A percentile compares a stretch with the other conserved stretches of the same genome.
Conservation (phyloP, 306 rosid species). For the Spatholobus suberectus region DNA sequence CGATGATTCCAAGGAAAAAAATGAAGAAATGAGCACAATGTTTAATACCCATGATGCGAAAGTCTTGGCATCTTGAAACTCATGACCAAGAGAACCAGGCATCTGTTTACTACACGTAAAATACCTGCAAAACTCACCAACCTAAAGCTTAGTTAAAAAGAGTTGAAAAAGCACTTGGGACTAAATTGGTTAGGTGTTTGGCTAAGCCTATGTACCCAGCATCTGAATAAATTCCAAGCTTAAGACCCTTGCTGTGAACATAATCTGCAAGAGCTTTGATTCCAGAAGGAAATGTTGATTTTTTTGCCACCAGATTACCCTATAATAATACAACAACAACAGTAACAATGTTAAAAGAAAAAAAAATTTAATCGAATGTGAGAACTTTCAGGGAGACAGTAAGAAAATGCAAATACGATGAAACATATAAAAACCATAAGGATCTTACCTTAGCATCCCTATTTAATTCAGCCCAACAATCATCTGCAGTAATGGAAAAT, state of each 20-base stretch:
- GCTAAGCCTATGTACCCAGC: conserved; percentile 70
- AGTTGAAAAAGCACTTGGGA: neutral
- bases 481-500: conserved; percentile 60
- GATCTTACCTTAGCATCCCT: conserved; percentile 66
- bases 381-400: neutral
- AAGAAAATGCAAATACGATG: neutral
- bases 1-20: neutral
- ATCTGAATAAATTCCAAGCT: conserved; percentile 96
- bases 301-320: conserved; percentile 82
- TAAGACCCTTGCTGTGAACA: conserved; percentile 92
- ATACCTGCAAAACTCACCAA: conserved; percentile 57
- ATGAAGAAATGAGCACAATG: neutral
- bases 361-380: neutral
- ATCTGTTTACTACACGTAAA: conserved; percentile 85
- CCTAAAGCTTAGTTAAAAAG: neutral
- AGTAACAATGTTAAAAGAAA: neutral
- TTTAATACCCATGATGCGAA: conserved; percentile 90
- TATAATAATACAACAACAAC: conserved; percentile 26
- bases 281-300: conserved; percentile 91
- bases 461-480: conserved; percentile 94
- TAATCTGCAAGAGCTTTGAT: conserved; percentile 90
- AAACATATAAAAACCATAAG: neutral
- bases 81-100: conserved; percentile 97
- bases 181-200: conserved; percentile 4
- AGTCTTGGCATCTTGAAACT: conserved; percentile 88